Conservation (phyloP, 208 protist genomes). For the Trypanosoma vivax region DNA sequence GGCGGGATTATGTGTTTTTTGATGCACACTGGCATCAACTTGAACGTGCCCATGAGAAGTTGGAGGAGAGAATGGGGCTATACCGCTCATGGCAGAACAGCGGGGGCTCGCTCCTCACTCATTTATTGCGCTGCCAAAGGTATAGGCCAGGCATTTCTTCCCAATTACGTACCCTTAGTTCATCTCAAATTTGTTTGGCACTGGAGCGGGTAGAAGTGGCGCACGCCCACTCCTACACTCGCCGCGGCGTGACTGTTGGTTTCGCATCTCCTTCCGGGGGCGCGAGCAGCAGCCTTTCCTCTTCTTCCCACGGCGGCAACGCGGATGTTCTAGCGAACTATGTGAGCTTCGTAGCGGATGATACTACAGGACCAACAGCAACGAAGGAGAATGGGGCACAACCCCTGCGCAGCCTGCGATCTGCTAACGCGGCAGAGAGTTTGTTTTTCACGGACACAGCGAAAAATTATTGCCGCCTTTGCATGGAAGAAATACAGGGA, state of each 20-base stretch:
- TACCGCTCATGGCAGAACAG: neutral
- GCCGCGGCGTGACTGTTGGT: slow-evolving; percentile 14
- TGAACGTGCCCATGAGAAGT: too few species aligned
- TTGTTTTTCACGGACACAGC: slow-evolving; percentile 21
- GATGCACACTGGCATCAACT: too few species aligned
- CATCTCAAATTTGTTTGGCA: slow-evolving; percentile 6
- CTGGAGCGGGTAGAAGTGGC: slow-evolving; percentile 33
- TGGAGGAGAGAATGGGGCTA: too few species aligned
- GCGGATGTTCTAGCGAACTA: slow-evolving; percentile 32
- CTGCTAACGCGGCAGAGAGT: slow-evolving; percentile 9
- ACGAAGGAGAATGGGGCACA: slow-evolving; percentile 25
- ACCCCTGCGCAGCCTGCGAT: slow-evolving; percentile 20
- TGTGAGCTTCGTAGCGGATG: slow-evolving; percentile 42
- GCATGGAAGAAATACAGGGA: slow-evolving; percentile 41
- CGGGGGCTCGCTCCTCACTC: neutral
- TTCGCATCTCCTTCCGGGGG: slow-evolving; percentile 7
- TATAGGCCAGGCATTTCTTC: neutral
- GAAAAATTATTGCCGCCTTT: slow-evolving; percentile 50
- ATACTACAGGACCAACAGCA: slow-evolving; percentile 35
- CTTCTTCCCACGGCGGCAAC: neutral
- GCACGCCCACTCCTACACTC: slow-evolving; percentile 17
- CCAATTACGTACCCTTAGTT: slow-evolving; percentile 6
- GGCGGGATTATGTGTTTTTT: too few species aligned
- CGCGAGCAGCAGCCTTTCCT: too few species aligned
- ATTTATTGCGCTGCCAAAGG: neutral